Evolutionary conservation across 768 basidiomycete species (phyloP), one percentile per base, ranked within the genome.

Genomic region (Boletus huronensis): DNA sequence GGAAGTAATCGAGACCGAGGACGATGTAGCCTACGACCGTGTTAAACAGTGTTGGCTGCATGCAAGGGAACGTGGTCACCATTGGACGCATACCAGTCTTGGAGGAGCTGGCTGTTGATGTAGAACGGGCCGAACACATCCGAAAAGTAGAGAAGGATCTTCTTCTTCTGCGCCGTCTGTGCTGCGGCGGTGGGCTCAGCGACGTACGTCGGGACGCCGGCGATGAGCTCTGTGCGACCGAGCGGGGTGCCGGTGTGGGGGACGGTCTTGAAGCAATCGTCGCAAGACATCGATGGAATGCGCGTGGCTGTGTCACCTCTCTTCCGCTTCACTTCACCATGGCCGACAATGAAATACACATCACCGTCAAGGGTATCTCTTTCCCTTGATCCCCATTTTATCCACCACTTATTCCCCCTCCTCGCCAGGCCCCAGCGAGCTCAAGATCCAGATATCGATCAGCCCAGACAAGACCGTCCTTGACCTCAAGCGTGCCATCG

Each of bases 401-500:
- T 10, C 13, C 19, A 3, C 6, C 7, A 0, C 23, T 43, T 1
- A 53, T 13, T 3, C 6, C 10, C 5, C 10, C n/a, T n/a, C 6
- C 13, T 10, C 0, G 4, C 14, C 17, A 90, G 91, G 94, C 7
- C 93, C 94, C 1, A 90, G 82, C 66, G 95, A 98, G 74, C 79
- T 96, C 74, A 98, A 97, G 77, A 81, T 98, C 32, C 83, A 92
- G 67, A 87, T 98, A 55, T 78, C 83, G 31, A 93, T 98, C 66
- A 72, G 79, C 46, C 79, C 84, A 3, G 84, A 87, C 70, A 93
- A 95, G 77, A 88, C 88, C 1, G 94, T 98, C 25, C 73, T 78
- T 45, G 93, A 98, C 59, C 85, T 99, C 67, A 99, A 99, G 78
- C 80, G 85, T 56, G 85, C 85, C 31, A 91, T 99, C 73, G 88